Percentiles rank a stretch among this genome's conserved stretches.
phyloP scores from a whole-genome alignment of 2,329 filamentous ascomycete genomes.

The Hypomyces perniciosus region DNA sequence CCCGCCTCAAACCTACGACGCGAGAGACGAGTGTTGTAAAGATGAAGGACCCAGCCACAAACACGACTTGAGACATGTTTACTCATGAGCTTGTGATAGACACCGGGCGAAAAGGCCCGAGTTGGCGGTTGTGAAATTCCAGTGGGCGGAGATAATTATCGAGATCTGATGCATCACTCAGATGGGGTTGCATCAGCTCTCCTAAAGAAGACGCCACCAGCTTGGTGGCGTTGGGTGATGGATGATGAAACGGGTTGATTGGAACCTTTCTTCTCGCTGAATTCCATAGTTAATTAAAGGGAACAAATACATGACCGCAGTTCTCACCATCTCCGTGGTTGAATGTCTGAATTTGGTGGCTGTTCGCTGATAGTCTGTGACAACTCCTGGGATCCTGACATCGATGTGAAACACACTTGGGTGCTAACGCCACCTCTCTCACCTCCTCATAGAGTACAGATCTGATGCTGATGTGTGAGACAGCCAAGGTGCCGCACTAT shows the following conservation, averaged over 20 bases:
- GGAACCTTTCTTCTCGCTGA: too few species aligned
- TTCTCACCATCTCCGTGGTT: not conserved
- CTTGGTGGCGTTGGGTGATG: too few species aligned
- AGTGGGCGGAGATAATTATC: too few species aligned
- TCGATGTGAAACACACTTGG: constrained; percentile 6
- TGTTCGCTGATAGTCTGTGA: not conserved
- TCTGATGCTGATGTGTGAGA: not conserved
- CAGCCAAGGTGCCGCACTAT: constrained; percentile 12
- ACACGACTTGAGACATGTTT: not conserved
- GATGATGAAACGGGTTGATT: too few species aligned
- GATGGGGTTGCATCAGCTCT: too few species aligned
- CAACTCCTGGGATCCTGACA: constrained; percentile 4
- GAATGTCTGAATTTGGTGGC: not conserved
- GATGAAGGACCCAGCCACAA: not conserved
- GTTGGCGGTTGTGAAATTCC: too few species aligned
- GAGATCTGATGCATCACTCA: too few species aligned
- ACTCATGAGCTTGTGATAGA: not conserved
- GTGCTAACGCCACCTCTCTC: not conserved
- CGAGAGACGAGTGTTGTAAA: not conserved
- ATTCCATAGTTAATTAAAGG: too few species aligned
- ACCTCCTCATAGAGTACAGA: not conserved
- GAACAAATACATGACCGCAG: too few species aligned
- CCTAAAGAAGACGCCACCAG: too few species aligned
- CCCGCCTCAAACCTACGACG: not conserved
- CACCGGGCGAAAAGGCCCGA: too few species aligned